Conservation (phyloP, 2,329 filamentous ascomycete genomes). For the Penicillium occitanis region DNA sequence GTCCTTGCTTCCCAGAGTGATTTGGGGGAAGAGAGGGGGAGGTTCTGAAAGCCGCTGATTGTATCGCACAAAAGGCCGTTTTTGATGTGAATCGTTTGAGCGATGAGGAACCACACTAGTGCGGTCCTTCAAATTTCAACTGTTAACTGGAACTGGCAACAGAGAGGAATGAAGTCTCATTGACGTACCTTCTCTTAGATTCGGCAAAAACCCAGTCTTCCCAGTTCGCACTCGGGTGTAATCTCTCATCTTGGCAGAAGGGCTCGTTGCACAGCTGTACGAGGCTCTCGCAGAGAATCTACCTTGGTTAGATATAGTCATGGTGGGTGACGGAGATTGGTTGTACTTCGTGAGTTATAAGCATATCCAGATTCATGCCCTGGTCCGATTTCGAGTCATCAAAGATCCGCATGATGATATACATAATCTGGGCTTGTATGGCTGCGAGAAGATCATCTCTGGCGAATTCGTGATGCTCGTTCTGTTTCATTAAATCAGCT, state of each 20-base stretch:
- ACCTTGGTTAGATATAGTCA: neutral
- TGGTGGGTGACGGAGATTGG: neutral
- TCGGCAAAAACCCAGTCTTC: constrained; percentile 16
- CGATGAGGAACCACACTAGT: constrained; percentile 10
- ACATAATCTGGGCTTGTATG: constrained; percentile 14
- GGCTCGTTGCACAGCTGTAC: constrained; percentile 10
- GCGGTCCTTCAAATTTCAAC: neutral
- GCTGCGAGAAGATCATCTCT: neutral
- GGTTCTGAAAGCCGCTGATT: neutral
- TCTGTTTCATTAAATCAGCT: neutral
- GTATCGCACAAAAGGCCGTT: constrained; percentile 3
- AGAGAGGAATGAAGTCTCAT: neutral
- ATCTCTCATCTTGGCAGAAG: constrained; percentile 14
- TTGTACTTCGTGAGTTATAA: constrained; percentile 4
- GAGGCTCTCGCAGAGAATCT: constrained; percentile 13
- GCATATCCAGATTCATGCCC: constrained; percentile 1
- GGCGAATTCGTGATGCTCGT: neutral
- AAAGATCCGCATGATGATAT: constrained; percentile 13
- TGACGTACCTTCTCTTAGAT: constrained; percentile 5
- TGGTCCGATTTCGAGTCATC: constrained; percentile 6
- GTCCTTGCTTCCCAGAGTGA: constrained; percentile 12
- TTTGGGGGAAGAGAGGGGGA: constrained; percentile 9
- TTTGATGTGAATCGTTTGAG: constrained; percentile 10
- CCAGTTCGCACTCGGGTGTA: constrained; percentile 7
- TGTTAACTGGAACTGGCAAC: neutral